phyloP scores from a whole-genome alignment of 1,284 basidiomycete genomes.

The Pseudozyma thailandica region DNA sequence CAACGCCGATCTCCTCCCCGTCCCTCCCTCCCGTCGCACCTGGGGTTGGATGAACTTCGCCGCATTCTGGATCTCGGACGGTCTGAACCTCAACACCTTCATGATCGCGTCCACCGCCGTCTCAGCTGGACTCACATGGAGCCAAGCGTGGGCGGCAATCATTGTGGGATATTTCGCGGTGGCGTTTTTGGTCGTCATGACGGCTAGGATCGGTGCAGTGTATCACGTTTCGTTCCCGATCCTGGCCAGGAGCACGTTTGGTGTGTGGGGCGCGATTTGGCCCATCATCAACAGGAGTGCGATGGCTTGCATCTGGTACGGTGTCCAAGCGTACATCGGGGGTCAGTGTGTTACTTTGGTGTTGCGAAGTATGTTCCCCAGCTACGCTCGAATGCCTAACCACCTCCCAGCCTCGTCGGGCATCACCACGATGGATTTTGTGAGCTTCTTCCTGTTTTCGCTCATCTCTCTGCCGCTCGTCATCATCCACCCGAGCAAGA shows the following conservation, averaged over 20 bases:
- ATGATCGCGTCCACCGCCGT: constrained; percentile 47
- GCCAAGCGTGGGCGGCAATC: constrained; percentile 56
- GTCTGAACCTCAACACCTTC: constrained; percentile 58
- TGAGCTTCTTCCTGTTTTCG: constrained; percentile 89
- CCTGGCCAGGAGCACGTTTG: constrained; percentile 77
- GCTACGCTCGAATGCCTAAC: constrained; percentile 78
- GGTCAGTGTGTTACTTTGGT: constrained; percentile 77
- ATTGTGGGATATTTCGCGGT: constrained; percentile 77
- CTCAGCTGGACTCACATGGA: constrained; percentile 55
- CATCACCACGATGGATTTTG: constrained; percentile 77
- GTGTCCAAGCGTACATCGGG: constrained; percentile 71
- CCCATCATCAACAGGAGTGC: constrained; percentile 78
- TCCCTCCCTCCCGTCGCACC: constrained; percentile 49
- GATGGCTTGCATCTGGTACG: constrained; percentile 76
- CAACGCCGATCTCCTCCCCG: constrained; percentile 57
- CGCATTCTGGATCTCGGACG: constrained; percentile 63
- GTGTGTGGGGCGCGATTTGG: constrained; percentile 84
- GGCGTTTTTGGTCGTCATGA: constrained; percentile 80
- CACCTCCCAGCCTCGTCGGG: constrained; percentile 77
- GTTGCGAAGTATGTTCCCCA: constrained; percentile 75
- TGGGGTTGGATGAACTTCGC: constrained; percentile 54
- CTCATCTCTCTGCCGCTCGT: constrained; percentile 81
- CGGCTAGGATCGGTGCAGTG: constrained; percentile 77
- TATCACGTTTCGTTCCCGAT: constrained; percentile 79
- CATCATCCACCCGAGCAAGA: constrained; percentile 82